These are phyloP conservation scores for Myxozyma sirexii DNA, from an alignment of 805 yeast species.

Conservation along the genomic window DNA sequence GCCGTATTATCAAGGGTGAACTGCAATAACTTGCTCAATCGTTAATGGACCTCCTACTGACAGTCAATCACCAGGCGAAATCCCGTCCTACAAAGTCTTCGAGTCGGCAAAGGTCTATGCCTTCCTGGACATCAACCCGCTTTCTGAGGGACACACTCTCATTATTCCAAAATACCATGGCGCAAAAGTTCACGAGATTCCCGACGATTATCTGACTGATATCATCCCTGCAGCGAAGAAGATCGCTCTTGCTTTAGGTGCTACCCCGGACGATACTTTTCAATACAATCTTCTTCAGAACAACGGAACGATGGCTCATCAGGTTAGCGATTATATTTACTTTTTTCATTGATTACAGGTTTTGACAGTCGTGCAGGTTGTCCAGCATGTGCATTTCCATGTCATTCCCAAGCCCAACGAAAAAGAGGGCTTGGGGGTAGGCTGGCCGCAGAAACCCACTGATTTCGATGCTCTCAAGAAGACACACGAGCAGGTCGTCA, in stretches of 20 bases:
- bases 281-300: slow-evolving; percentile 88
- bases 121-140: slow-evolving; percentile 74
- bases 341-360: background rate
- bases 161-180: slow-evolving; percentile 82
- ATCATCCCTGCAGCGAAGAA: slow-evolving; percentile 86
- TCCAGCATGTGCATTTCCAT: slow-evolving; percentile 96
- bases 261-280: slow-evolving; percentile 51
- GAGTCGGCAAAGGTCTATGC: slow-evolving; percentile 82
- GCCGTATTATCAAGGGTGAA: slow-evolving; percentile 18
- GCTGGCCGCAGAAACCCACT: slow-evolving; percentile 91
- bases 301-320: slow-evolving; percentile 95
- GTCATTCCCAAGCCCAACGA: slow-evolving; percentile 83
- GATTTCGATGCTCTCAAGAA: slow-evolving; percentile 72
- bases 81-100: slow-evolving; percentile 86
- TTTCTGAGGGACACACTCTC: slow-evolving; percentile 21
- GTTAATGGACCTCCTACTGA: too few species aligned
- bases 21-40: too few species aligned
- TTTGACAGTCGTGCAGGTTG: slow-evolving; percentile 48
- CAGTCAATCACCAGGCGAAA: slow-evolving; percentile 73
- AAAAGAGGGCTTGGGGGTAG: slow-evolving; percentile 77
- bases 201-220: slow-evolving; percentile 88
- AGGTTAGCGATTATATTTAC: too few species aligned
- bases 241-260: slow-evolving; percentile 69
- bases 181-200: slow-evolving; percentile 85
- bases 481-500: slow-evolving; percentile 61